These are phyloP conservation scores for Chrysopogon serrulatus DNA, from an alignment of 176 grass and related monocot genomes.

Conservation along the genomic window DNA sequence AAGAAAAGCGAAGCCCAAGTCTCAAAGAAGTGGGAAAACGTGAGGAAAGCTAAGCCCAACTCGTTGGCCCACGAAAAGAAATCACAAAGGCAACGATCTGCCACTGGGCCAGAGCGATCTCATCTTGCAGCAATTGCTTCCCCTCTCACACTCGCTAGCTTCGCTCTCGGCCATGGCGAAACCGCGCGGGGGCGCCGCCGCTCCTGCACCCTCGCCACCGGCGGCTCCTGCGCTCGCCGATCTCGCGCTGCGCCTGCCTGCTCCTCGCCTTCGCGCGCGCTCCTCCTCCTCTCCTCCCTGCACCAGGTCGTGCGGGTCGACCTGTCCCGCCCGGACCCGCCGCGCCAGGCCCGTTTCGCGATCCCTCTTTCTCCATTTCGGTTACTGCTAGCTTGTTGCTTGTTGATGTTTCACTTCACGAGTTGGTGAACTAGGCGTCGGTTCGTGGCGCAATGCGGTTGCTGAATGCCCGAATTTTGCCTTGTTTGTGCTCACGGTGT, in stretches of 20 bases:
- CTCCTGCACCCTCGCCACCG: conserved; percentile 14
- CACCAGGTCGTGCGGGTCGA: conserved; percentile 59
- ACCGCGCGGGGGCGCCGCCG: neutral
- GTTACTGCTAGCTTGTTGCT: neutral
- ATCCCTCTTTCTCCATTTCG: neutral
- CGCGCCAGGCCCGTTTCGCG: conserved; percentile 16
- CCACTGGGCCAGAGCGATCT: neutral
- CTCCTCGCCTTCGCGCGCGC: conserved; percentile 33
- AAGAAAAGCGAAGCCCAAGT: neutral
- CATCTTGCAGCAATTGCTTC: neutral
- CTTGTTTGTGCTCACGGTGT: neutral
- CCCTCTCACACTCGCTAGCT: neutral
- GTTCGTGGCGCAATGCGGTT: neutral
- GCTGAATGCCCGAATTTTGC: neutral
- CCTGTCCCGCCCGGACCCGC: conserved; percentile 5
- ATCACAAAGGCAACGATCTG: neutral
- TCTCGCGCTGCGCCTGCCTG: conserved; percentile 38
- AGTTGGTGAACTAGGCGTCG: neutral
- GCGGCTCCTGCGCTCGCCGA: conserved; percentile 23
- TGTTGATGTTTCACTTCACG: neutral
- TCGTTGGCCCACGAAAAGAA: neutral
- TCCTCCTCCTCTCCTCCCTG: conserved; percentile 57
- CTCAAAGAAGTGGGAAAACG: neutral
- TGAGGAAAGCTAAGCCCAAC: neutral
- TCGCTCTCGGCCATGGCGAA: conserved; percentile 18